Conservation (phyloP, 2,329 filamentous ascomycete genomes). For the Volutella citrinella region DNA sequence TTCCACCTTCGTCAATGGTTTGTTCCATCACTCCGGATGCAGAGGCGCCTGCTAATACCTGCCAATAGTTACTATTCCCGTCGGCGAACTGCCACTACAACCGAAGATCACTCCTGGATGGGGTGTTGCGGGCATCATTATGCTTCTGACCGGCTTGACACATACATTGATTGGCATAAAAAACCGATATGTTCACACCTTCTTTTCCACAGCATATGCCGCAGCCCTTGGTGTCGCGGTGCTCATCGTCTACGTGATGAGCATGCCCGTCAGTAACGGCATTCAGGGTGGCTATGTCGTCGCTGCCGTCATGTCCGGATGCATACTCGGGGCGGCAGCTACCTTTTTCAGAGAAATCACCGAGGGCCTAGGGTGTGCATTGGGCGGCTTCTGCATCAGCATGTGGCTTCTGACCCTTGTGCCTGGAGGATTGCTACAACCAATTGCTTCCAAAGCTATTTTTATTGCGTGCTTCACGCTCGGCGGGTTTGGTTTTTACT, state of each 20-base stretch:
- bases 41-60: conserved; percentile 4
- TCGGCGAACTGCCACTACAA: conserved; percentile 63
- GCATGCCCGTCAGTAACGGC: conserved; percentile 67
- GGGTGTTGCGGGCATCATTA: conserved; percentile 72
- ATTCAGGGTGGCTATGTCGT: conserved; percentile 86
- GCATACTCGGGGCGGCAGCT: conserved; percentile 69
- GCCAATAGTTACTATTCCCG: conserved; percentile 41
- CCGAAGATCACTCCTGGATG: conserved; percentile 78
- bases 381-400: conserved; percentile 79
- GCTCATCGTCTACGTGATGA: conserved; percentile 87
- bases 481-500: conserved; percentile 69
- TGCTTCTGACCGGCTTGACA: conserved; percentile 68
- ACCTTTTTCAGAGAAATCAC: conserved; percentile 82
- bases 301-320: conserved; percentile 69
- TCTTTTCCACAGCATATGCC: conserved; percentile 74
- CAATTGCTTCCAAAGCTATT: conserved; percentile 61
- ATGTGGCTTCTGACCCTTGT: conserved; percentile 89
- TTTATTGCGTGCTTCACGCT: conserved; percentile 74
- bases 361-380: conserved; percentile 75
- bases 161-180: conserved; percentile 81
- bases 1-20: conserved; percentile 35
- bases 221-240: conserved; percentile 72
- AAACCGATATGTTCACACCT: conserved; percentile 75
- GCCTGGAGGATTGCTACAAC: conserved; percentile 69
- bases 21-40: conserved; percentile 3